Percentiles rank a stretch among this genome's conserved stretches.
Evolutionary conservation across 805 yeast species (phyloP).

Genomic region (Grigorovia transvaalensis): DNA sequence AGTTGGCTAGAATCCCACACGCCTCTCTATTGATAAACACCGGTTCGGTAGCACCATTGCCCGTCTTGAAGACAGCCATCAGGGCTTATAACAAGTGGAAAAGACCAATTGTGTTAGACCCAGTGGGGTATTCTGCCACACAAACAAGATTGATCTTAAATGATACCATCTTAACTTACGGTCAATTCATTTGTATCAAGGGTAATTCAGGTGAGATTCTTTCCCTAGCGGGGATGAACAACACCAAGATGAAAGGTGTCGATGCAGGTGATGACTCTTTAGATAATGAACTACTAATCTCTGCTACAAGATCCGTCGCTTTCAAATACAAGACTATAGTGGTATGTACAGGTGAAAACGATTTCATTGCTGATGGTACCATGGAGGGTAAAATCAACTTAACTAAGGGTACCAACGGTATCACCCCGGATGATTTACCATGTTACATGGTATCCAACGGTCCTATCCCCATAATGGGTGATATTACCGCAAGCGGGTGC

Average conservation of each 20-base stretch:
- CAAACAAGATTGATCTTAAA: constrained; percentile 41
- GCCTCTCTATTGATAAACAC: constrained; percentile 58
- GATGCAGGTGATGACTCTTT: constrained; percentile 34
- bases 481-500: constrained; percentile 77
- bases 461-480: constrained; percentile 53
- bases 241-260: constrained; percentile 57
- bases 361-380: constrained; percentile 41
- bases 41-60: constrained; percentile 53
- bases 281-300: constrained; percentile 23
- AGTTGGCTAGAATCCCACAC: constrained; percentile 46
- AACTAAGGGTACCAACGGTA: constrained; percentile 11
- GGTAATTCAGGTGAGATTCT: constrained; percentile 80
- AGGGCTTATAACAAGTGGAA: constrained; percentile 44
- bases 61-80: constrained; percentile 41
- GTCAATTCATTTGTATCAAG: constrained; percentile 58
- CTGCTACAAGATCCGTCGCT: constrained; percentile 42
- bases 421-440: constrained; percentile 16
- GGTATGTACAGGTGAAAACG: constrained; percentile 58
- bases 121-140: constrained; percentile 90
- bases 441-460: constrained; percentile 35
- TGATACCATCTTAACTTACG: constrained; percentile 40
- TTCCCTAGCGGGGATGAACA: constrained; percentile 41
- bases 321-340: constrained; percentile 44
- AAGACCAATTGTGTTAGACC: constrained; percentile 70
- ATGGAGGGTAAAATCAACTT: constrained; percentile 17